These are phyloP conservation scores for Globisporangium spinosum DNA, from an alignment of 352 stramenopile species.

Conservation along the genomic window DNA sequence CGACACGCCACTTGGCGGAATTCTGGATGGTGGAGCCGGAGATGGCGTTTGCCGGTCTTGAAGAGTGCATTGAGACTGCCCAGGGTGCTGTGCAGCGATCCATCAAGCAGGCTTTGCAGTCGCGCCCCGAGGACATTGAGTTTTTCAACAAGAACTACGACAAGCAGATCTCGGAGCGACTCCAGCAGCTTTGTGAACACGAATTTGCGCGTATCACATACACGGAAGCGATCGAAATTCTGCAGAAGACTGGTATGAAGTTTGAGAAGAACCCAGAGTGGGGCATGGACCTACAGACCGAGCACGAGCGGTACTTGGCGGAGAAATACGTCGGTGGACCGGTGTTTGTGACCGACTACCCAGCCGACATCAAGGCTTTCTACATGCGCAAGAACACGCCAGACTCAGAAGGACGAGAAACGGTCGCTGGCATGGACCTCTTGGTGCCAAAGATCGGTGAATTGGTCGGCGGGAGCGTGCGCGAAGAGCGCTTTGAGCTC, in stretches of 20 bases:
- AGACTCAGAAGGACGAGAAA: slow-evolving; percentile 78
- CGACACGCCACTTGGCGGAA: slow-evolving; percentile 94
- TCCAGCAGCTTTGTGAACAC: slow-evolving; percentile 76
- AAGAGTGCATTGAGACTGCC: slow-evolving; percentile 92
- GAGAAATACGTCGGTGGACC: slow-evolving; percentile 74
- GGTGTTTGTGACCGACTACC: slow-evolving; percentile 99
- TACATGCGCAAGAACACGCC: slow-evolving; percentile 98
- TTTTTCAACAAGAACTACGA: slow-evolving; percentile 94
- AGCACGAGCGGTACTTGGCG: slow-evolving; percentile 95
- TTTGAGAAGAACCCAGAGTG: slow-evolving; percentile 89
- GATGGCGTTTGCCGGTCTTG: slow-evolving; percentile 77
- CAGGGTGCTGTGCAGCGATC: slow-evolving; percentile 91
- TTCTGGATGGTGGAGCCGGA: slow-evolving; percentile 99
- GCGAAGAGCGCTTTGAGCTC: slow-evolving; percentile 92
- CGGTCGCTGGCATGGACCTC: slow-evolving; percentile 96
- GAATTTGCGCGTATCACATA: slow-evolving; percentile 95
- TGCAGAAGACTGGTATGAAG: slow-evolving; percentile 79
- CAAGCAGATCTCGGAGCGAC: slow-evolving; percentile 71
- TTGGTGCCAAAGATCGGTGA: slow-evolving; percentile 96
- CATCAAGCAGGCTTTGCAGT: slow-evolving; percentile 75
- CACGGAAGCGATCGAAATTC: slow-evolving; percentile 91
- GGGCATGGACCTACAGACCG: slow-evolving; percentile 96
- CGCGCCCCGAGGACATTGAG: slow-evolving; percentile 87
- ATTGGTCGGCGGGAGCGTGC: slow-evolving; percentile 95
- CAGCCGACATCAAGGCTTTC: slow-evolving; percentile 97